Evolutionary conservation across 768 basidiomycete genomes (phyloP).

Genomic region (Gymnopilus junonius): DNA sequence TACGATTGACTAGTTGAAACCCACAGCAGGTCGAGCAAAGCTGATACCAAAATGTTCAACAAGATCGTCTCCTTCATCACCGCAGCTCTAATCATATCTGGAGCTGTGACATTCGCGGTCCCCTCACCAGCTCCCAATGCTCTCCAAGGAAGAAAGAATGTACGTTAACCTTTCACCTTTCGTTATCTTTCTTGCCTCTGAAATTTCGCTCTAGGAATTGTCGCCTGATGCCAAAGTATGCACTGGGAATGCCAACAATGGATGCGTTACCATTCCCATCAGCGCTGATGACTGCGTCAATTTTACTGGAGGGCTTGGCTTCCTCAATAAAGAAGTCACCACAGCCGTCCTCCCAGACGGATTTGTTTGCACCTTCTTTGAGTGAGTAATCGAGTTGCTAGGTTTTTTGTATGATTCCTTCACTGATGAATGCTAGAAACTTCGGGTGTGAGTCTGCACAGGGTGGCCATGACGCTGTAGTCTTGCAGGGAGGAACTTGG

Average conservation of each 20-base stretch:
- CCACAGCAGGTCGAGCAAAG: too few relatives aligned
- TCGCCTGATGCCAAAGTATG: not conserved
- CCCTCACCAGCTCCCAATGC: not conserved
- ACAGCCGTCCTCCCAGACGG: not conserved
- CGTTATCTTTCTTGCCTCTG: not conserved
- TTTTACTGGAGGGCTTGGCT: slow-evolving; percentile 6
- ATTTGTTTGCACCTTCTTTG: slow-evolving; percentile 1
- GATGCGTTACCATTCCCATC: slow-evolving; percentile 1
- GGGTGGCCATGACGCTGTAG: not conserved
- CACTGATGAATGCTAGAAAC: not conserved
- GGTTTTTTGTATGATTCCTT: too few relatives aligned
- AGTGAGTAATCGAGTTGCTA: not conserved
- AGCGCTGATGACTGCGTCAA: not conserved
- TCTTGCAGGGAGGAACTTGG: not conserved
- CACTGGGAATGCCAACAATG: not conserved
- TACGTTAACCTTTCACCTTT: not conserved
- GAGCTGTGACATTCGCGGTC: not conserved
- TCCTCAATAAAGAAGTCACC: not conserved
- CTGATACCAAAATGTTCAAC: not conserved
- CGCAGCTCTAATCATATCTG: not conserved
- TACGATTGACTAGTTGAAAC: too few relatives aligned
- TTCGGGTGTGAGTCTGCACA: not conserved
- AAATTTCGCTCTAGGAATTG: not conserved
- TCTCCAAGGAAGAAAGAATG: not conserved
- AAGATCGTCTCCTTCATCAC: not conserved